Evolutionary conservation across 805 yeast species (phyloP), one percentile per base, ranked within the genome.

Genomic region (Candida gorgasii): DNA sequence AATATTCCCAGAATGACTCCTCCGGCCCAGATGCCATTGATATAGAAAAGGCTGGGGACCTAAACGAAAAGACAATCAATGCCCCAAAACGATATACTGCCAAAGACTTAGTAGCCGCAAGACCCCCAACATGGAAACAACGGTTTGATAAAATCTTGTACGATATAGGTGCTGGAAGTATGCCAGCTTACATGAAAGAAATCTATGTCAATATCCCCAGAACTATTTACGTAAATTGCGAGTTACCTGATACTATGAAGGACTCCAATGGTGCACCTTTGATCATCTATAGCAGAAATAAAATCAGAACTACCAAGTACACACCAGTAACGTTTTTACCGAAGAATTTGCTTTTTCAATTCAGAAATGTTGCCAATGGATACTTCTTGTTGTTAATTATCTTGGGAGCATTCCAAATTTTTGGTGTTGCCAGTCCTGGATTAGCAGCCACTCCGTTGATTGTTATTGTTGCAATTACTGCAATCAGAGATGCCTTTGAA

Each of bases 381-480:
- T 80, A 80, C 56, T 80, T 80, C 66, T 63, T 80, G 50, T 50
- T 77, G 14, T 63, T 79, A 53, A 74, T 76, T 44, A 77, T 80
- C 23, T 59, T 80, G 48, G 84, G 84, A 9, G 67, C 70, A 5
- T 82, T 83, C 60, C 71, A 79, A 47, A 78, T 86, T 35, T 86
- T 86, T 58, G 95, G 95, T 36, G 89, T 84, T 15, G 72, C 78
- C 23, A 72, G 71, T 45, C 89, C 93, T 1, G 92, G 80, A 1
- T 67, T 86, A 54, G 84, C 86, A 15, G 86, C 89, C 2, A 90
- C 85, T 24, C 95, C 95, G 2, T 76, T 86, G 57, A 83, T 85
- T 59, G 90, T 86, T 43, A 85, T 86, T 67, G 89, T 86, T 14
- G 69, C 73, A 42, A 67, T 86, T 49, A 86, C 93, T 2, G 90